Percentiles rank a stretch among this genome's conserved stretches.
phyloP scores from a whole-genome alignment of 139 green algal genomes.

The Choricystis sp. region DNA sequence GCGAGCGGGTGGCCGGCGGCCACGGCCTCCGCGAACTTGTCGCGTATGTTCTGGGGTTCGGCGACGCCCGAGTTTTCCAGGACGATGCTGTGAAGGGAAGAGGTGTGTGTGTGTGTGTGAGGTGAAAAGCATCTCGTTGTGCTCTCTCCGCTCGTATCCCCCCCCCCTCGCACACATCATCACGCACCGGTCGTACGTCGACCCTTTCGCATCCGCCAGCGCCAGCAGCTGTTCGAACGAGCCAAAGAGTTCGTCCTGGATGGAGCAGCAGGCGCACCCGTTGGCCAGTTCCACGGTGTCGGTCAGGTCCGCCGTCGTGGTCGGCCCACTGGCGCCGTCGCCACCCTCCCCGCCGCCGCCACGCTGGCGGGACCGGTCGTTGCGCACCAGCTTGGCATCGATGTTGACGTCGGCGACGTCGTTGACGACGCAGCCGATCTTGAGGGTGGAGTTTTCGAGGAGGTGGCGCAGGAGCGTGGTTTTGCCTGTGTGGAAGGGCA shows the following conservation, averaged over 20 bases:
- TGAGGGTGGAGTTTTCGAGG: constrained; percentile 58
- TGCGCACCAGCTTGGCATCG: constrained; percentile 79
- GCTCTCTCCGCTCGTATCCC: not conserved
- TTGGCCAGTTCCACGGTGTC: constrained; percentile 89
- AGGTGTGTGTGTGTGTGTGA: not conserved
- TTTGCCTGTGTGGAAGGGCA: constrained; percentile 46
- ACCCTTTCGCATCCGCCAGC: constrained; percentile 45
- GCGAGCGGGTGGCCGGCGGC: constrained; percentile 45
- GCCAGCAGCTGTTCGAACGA: constrained; percentile 71
- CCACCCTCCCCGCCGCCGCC: not conserved
- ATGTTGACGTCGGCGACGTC: constrained; percentile 85
- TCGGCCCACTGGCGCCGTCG: not conserved
- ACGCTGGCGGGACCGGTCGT: constrained; percentile 17
- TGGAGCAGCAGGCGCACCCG: constrained; percentile 80
- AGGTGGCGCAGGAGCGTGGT: constrained; percentile 76
- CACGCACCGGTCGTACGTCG: constrained; percentile 47
- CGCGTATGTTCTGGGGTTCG: constrained; percentile 77
- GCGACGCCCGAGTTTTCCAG: constrained; percentile 85
- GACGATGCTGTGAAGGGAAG: constrained; percentile 42
- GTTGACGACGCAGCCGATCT: constrained; percentile 90
- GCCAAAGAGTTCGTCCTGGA: constrained; percentile 76
- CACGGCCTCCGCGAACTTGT: constrained; percentile 68
- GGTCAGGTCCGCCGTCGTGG: constrained; percentile 47
- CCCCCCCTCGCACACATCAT: not conserved
- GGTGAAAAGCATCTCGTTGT: not conserved